Conservation (phyloP, 2,329 filamentous ascomycete genomes). For the Graphium sp. region DNA sequence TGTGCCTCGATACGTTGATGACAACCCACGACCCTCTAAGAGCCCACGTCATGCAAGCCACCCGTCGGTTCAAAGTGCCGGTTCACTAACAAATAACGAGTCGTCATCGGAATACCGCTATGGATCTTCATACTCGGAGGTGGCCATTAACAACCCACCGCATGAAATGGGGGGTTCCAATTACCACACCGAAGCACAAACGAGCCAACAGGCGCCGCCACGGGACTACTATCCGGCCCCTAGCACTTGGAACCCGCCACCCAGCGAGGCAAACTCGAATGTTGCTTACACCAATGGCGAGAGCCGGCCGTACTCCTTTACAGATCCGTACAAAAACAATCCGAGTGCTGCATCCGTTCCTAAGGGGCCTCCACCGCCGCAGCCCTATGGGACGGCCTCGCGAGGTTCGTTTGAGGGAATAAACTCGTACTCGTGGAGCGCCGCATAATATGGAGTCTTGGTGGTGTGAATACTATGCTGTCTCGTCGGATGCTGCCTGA, state of each 20-base stretch:
- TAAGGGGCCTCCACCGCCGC: constrained; percentile 19
- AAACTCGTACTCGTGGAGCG: constrained; percentile 41
- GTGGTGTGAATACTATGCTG: no score
- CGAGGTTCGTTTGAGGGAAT: constrained; percentile 21
- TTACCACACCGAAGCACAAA: no score
- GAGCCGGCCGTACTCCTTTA: constrained; percentile 28
- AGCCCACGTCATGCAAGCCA: constrained; percentile 37
- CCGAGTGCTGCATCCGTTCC: constrained; percentile 9
- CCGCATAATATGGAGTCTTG: no score
- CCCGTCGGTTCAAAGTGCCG: constrained; percentile 32
- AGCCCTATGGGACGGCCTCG: constrained; percentile 4
- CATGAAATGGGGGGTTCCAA: constrained; percentile 15
- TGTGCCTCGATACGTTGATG: constrained; percentile 40
- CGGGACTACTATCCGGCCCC: constrained; percentile 38
- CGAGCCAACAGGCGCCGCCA: constrained; percentile 11
- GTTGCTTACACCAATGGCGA: constrained; percentile 27
- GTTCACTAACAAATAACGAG: constrained; percentile 30
- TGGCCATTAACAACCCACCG: constrained; percentile 10
- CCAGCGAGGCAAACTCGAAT: constrained; percentile 25
- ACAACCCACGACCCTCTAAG: constrained; percentile 35
- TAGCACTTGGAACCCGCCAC: constrained; percentile 32
- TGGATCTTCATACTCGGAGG: constrained; percentile 23
- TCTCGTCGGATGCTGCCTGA: no score
- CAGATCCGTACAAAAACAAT: constrained; percentile 28
- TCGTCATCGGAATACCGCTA: constrained; percentile 39